Conservation (phyloP, 1,139 yeast species). For the Candida sp. region DNA sequence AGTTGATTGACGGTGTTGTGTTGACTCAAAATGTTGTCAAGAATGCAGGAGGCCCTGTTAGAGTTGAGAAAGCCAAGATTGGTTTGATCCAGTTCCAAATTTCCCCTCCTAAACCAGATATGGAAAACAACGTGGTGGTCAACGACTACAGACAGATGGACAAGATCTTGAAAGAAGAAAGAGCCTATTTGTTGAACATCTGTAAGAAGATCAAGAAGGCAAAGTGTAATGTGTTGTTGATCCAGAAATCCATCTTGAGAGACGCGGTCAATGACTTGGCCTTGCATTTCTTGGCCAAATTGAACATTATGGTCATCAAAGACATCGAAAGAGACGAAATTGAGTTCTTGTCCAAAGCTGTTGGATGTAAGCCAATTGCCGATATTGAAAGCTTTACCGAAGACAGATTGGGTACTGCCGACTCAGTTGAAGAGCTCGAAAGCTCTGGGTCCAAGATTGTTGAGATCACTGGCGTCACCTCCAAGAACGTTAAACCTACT, state of each 20-base stretch:
- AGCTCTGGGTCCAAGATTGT: constrained; percentile 94
- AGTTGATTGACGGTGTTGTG: constrained; percentile 91
- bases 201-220: constrained; percentile 97
- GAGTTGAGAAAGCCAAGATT: constrained; percentile 92
- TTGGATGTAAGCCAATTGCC: constrained; percentile 96
- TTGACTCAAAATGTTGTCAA: constrained; percentile 90
- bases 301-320: constrained; percentile 92
- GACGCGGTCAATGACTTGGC: constrained; percentile 99
- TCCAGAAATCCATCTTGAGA: constrained; percentile 93
- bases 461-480: constrained; percentile 79
- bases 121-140: constrained; percentile 97
- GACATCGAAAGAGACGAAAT: constrained; percentile 98
- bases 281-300: constrained; percentile 89
- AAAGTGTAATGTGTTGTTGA: constrained; percentile 91
- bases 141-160: constrained; percentile 99
- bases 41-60: constrained; percentile 94
- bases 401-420: constrained; percentile 92
- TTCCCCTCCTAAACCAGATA: constrained; percentile 99
- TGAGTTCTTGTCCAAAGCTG: constrained; percentile 88
- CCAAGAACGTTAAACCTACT: constrained; percentile 68
- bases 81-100: constrained; percentile 95
- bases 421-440: constrained; percentile 90
- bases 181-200: constrained; percentile 91
- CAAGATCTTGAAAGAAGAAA: constrained; percentile 95
- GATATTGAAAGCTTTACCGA: constrained; percentile 93